Base-by-base conservation (phyloP, 768 basidiomycete genomes). In the Lactarius tabidus region DNA sequence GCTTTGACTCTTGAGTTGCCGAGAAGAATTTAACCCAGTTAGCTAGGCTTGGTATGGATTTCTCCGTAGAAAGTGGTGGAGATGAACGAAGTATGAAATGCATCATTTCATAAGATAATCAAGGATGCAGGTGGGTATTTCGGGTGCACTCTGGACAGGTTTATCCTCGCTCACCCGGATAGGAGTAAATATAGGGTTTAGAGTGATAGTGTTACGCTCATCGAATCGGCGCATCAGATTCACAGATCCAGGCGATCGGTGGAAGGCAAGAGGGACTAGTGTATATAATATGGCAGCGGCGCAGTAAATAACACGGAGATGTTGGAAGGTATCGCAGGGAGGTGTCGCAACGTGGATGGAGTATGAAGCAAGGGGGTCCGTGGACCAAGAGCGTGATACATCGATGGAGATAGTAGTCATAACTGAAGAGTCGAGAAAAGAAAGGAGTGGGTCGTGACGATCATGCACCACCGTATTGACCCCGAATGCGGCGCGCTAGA, bases 401-500 rank as follows among this genome's bases (percentile, higher is more conserved):
- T 57, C 65, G 51, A 64, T 38, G 35, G 33, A 57, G 29, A 39
- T 35, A 31, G 33, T 36, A n/a, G 20, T 48, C 48, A 58, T 45
- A 17, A 28, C 20, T 9, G 23, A 14, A n/a, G 48, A 17, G 14
- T 23, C 6, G 20, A 10, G 39, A 41, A 31, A 53, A 14, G 33
- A 33, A 23, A 28, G 35, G 48, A 14, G 43, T 51, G 26, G 38
- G 28, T 7, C 18, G 18, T 31, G 38, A 28, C 28, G 15, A 90
- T 80, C 65, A 66, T 62, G 28, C 28, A 39, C 88, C 88, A 57
- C 87, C 87, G 89, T 90, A 95, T 54, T 89, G 87, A 3, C 96
- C 96, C 57, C 96, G 86, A 80, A 98, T 94, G 68, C 97, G 85
- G 61, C 97, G 83, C 28, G 97, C 97, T 59, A 99, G 87, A 72